Conservation (phyloP, 2,329 filamentous ascomycete species). For the Pseudogymnoascus sp. region DNA sequence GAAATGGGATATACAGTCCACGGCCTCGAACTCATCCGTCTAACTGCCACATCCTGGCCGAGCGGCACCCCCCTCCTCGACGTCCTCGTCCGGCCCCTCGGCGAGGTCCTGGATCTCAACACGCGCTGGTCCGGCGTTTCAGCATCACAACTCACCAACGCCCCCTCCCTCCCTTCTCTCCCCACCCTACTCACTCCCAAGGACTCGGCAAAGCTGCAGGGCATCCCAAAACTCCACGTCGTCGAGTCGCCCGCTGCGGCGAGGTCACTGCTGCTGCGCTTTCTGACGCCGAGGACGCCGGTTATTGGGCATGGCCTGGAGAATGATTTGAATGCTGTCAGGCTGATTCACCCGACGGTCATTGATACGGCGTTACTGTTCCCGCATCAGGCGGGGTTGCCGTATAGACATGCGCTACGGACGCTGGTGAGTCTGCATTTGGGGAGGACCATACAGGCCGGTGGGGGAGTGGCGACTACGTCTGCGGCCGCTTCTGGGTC, state of each 20-base stretch:
- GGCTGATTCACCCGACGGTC: conserved; percentile 75
- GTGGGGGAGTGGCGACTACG: conserved; percentile 34
- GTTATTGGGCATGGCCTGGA: conserved; percentile 90
- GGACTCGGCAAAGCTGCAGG: conserved; percentile 18
- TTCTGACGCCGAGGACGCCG: conserved; percentile 68
- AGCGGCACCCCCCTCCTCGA: conserved; percentile 67
- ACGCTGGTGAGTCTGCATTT: conserved; percentile 62
- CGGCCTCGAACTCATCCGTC: conserved; percentile 79
- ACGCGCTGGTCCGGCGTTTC: conserved; percentile 84
- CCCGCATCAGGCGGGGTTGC: conserved; percentile 68
- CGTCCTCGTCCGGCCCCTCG: conserved; percentile 73
- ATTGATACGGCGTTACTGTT: conserved; percentile 82
- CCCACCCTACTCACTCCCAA: conserved; percentile 12
- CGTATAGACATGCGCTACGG: conserved; percentile 70
- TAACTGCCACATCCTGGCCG: conserved; percentile 87
- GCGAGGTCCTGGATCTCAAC: conserved; percentile 82
- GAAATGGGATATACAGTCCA: conserved; percentile 94
- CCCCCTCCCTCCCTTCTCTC: conserved; percentile 43
- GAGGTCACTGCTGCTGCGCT: conserved; percentile 65
- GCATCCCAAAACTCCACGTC: conserved; percentile 51
- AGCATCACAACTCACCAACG: conserved; percentile 64
- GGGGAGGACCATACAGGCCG: conserved; percentile 69
- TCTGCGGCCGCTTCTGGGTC: not conserved
- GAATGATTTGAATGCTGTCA: conserved; percentile 82
- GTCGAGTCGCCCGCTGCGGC: conserved; percentile 68